A percentile compares a stretch with the other conserved stretches of the same genome.
Evolutionary conservation across 257 asterid genomes (phyloP).

Genomic region (Solanum chiquidenum): DNA sequence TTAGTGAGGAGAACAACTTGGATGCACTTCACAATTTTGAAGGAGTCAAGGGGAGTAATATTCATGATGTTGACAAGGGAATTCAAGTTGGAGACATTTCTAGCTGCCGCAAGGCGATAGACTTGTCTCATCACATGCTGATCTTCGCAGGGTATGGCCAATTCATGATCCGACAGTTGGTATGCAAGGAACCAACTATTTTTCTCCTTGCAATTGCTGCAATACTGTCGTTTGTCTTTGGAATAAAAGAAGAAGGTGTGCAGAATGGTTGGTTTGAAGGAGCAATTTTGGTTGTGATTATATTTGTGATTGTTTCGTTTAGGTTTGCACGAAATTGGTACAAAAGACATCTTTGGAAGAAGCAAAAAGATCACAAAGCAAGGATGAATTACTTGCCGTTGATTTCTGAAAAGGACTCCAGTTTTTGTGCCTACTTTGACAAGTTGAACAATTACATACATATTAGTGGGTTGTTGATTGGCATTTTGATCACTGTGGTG

Average conservation of each 20-base stretch:
- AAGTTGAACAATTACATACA: slow-evolving; percentile 7
- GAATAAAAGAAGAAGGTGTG: slow-evolving; percentile 17
- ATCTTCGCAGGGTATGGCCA: not conserved
- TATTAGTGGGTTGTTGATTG: slow-evolving; percentile 7
- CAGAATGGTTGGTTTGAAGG: slow-evolving; percentile 17
- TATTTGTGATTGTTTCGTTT: not conserved
- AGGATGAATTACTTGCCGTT: not conserved
- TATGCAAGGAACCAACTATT: not conserved
- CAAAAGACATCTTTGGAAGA: not conserved
- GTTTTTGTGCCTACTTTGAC: slow-evolving; percentile 11
- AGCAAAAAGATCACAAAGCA: not conserved
- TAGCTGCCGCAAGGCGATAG: not conserved
- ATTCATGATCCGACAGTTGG: not conserved
- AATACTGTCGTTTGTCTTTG: slow-evolving; percentile 13
- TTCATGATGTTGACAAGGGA: slow-evolving; percentile 5
- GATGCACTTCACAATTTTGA: not conserved
- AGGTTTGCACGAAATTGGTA: not conserved
- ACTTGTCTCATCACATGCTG: not conserved
- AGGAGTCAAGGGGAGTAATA: slow-evolving; percentile 4
- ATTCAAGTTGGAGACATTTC: not conserved
- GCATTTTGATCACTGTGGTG: slow-evolving; percentile 13
- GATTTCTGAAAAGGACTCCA: not conserved
- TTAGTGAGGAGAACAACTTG: not conserved
- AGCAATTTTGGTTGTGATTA: not conserved
- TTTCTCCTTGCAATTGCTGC: slow-evolving; percentile 5